A percentile compares a stretch with the other conserved stretches of the same genome.
Evolutionary conservation across 345 rosid species (phyloP).

Genomic region (Turritis glabra): DNA sequence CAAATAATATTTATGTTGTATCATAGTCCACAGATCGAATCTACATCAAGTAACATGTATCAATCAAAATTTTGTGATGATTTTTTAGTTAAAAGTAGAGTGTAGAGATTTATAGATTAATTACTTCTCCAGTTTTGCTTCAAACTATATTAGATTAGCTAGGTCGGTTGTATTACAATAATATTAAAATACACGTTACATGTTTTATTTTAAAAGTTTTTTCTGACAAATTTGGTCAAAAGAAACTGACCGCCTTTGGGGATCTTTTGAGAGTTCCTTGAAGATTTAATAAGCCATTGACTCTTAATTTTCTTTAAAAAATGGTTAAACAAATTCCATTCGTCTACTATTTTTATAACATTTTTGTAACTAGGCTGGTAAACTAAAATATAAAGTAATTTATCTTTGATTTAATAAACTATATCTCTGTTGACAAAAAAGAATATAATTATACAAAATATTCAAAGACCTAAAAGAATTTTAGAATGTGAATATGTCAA

Average conservation of each 20-base stretch:
- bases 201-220: background rate
- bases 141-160: background rate
- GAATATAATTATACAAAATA: no score
- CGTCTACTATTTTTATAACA: background rate
- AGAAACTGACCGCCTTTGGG: background rate
- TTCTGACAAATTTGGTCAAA: background rate
- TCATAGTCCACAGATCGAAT: no score
- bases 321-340: background rate
- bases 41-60: no score
- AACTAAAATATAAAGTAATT: background rate
- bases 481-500: no score
- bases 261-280: background rate
- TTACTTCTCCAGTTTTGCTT: no score
- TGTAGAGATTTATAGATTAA: no score
- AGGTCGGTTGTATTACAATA: background rate
- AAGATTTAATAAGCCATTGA: conserved; percentile 1
- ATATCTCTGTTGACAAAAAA: background rate
- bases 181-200: background rate
- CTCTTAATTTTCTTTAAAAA: background rate
- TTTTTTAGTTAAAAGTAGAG: no score
- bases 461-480: no score
- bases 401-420: background rate
- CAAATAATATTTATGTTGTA: no score
- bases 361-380: background rate
- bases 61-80: no score